Evolutionary conservation across 1,139 yeast species (phyloP).

Genomic region (Eremothecium gossypii): DNA sequence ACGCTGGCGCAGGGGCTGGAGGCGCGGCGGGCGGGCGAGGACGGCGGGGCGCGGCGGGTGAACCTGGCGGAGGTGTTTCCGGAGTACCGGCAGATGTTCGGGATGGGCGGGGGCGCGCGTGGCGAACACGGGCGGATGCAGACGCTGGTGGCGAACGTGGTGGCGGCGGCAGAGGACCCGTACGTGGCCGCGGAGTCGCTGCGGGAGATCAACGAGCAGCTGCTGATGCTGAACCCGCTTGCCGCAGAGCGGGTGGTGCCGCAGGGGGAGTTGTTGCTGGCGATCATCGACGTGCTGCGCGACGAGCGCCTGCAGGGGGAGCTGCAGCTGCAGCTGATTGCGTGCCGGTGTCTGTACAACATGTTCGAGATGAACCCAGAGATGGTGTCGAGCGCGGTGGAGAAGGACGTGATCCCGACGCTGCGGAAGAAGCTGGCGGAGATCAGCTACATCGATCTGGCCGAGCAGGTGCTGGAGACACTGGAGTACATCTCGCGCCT

Average conservation of each 20-base stretch:
- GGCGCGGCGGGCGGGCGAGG: constrained; percentile 7
- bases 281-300: constrained; percentile 49
- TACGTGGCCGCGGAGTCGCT: constrained; percentile 47
- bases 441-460: constrained; percentile 77
- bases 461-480: constrained; percentile 84
- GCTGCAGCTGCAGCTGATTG: constrained; percentile 70
- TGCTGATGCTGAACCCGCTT: constrained; percentile 60
- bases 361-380: constrained; percentile 69
- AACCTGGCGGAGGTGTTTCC: constrained; percentile 14
- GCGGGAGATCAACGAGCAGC: constrained; percentile 51
- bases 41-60: constrained; percentile 10
- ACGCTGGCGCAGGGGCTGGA: constrained; percentile 14
- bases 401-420: constrained; percentile 57
- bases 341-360: constrained; percentile 80
- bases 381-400: constrained; percentile 54
- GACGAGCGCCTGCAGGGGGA: constrained; percentile 54
- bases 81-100: constrained; percentile 16
- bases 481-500: constrained; percentile 58
- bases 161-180: constrained; percentile 35
- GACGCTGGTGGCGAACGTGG: constrained; percentile 22
- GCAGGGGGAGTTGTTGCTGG: constrained; percentile 44
- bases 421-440: constrained; percentile 62
- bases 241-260: constrained; percentile 61
- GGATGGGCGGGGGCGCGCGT: constrained; percentile 29
- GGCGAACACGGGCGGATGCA: constrained; percentile 13